Percentiles rank a stretch among this genome's conserved stretches.
Evolutionary conservation across 2,329 filamentous ascomycete genomes (phyloP).

Genomic region (Tolypocladium endophyticum): DNA sequence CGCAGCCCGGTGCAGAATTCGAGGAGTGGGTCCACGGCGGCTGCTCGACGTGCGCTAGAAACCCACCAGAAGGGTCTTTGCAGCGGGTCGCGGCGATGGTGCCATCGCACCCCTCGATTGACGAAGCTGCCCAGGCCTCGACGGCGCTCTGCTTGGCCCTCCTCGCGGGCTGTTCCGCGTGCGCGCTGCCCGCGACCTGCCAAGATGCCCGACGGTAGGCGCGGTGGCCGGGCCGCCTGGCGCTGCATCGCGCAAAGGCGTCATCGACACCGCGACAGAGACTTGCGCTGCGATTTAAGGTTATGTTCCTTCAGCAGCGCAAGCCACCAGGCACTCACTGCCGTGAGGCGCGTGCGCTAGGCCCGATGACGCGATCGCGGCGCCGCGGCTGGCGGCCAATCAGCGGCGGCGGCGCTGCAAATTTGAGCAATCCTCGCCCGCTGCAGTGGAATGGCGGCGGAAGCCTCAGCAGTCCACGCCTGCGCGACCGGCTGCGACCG

Average conservation of each 20-base stretch:
- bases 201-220: background rate
- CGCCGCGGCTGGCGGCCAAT: constrained; percentile 5
- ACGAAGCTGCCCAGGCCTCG: constrained; percentile 1
- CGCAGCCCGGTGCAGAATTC: background rate
- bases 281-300: background rate
- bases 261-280: background rate
- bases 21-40: background rate
- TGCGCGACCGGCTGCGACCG: no score
- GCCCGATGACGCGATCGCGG: constrained; percentile 15
- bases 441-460: background rate
- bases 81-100: constrained; percentile 9
- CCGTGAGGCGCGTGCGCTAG: background rate
- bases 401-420: constrained; percentile 4
- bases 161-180: no score
- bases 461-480: background rate
- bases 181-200: no score
- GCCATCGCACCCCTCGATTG: constrained; percentile 8
- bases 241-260: background rate
- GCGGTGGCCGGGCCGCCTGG: background rate
- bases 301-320: background rate
- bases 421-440: background rate
- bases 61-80: constrained; percentile 1
- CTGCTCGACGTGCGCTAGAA: background rate
- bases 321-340: background rate
- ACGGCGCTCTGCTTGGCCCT: no score